Evolutionary conservation across 768 basidiomycete genomes (phyloP).

Genomic region (Lactarius hengduanensis): DNA sequence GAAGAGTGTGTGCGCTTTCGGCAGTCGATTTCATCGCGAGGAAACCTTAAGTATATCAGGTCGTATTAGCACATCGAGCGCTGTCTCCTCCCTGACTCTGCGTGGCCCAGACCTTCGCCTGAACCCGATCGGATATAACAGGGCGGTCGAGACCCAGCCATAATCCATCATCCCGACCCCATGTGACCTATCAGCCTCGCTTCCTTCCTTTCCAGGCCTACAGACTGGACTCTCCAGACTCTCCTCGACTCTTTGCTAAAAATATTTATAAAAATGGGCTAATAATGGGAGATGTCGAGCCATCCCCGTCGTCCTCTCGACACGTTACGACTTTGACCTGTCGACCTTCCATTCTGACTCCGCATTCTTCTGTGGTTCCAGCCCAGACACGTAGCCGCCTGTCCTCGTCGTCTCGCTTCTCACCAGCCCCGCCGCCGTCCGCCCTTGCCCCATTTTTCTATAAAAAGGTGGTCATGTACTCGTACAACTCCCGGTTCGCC

Average conservation of each 20-base stretch:
- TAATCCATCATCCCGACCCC: not conserved
- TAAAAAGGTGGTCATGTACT: conserved; percentile 83
- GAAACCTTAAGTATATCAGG: conserved; percentile 25
- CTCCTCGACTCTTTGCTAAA: not conserved
- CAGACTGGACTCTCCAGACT: not conserved
- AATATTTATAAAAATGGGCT: not conserved
- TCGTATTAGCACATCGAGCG: conserved; percentile 6
- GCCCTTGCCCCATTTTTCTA: conserved; percentile 93
- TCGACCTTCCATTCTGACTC: not conserved
- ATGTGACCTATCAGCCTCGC: conserved; percentile 8
- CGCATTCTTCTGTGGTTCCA: not conserved
- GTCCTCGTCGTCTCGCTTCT: conserved; percentile 5
- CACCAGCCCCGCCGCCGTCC: conserved; percentile 63
- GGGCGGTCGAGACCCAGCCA: conserved; percentile 15
- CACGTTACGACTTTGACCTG: no score
- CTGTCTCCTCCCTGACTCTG: not conserved
- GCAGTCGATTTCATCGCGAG: conserved; percentile 16
- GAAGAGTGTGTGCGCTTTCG: not conserved
- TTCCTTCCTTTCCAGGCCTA: conserved; percentile 11
- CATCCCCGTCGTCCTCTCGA: not conserved
- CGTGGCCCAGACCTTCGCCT: conserved; percentile 19
- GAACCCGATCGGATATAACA: conserved; percentile 23
- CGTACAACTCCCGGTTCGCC: conserved; percentile 80
- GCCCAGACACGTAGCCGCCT: not conserved
- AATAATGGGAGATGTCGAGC: not conserved